Evolutionary conservation across 2,329 filamentous ascomycete species (phyloP), one percentile per base, ranked within the genome.

Genomic region (Incumbomyces delicatus): DNA sequence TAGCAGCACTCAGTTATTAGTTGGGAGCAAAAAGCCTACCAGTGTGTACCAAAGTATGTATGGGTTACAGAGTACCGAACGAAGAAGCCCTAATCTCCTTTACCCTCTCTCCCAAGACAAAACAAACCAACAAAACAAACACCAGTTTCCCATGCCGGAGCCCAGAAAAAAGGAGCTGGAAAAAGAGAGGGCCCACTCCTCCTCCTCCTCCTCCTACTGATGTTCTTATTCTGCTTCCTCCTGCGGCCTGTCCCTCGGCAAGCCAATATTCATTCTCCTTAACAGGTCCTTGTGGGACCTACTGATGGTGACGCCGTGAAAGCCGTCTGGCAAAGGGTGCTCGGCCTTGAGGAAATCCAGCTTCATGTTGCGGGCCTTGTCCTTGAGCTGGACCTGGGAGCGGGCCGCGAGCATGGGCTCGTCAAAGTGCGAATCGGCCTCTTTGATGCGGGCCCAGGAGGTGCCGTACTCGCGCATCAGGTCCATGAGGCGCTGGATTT

Each of bases 311-410:
- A 57, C 56, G 5, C 10, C 12, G 27, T 51, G 50, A 36, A 58
- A 54, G 1, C 49, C 48, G 29, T 7, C 17, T 20, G 53, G 56
- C 16, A 44, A 13, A 17, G 16, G 22, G 20, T 38, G 22, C 32
- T 65, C 66, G 60, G 57, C 72, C 69, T 66, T 67, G 2, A 72
- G 44, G 43, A 57, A 68, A 6, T 61, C 61, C 34, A 68, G 61
- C 56, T 74, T 75, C 48, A 79, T 60, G 50, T 76, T 77, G 42
- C 76, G 66, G 3, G 74, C 76, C 50, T 70, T 71, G 51, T 76
- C 73, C 53, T 75, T 76, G 6, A 79, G 50, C 37, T 76, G 72
- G 2, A 76, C 73, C 49, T 80, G 73, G 5, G 60, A 64, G 2
- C 77, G 66, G 1, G 54, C 50, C 3, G 45, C 47, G 14, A 75